Base-by-base conservation (phyloP, 495 filamentous ascomycete species). In the Penicillium canescens region DNA sequence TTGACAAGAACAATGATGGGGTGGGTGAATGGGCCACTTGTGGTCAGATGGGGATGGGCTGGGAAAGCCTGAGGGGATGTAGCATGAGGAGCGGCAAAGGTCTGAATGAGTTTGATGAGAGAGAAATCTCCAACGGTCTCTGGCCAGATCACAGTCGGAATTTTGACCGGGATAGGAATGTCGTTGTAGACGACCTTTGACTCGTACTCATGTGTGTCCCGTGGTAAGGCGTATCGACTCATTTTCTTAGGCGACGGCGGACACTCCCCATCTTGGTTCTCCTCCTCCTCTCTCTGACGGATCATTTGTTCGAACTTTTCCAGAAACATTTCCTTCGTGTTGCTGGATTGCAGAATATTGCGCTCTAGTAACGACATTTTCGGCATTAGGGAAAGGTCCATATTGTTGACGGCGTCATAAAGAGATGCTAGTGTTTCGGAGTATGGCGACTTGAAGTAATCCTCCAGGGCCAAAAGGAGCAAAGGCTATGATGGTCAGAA, bases 91-190 rank as follows among this genome's bases (percentile, higher is more conserved):
- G 83, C 82, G 13, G 91, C 87, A 62, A 97, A 99, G 34, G 86
- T 95, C 57, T 96, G 90, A 57, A 99, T 95, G 8, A 99, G 84
- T 67, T 97, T 97, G 72, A 99, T 89, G 38, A 99, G 78, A 34
- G 91, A 96, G 67, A 99, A 99, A 69, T 98, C 93, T 48, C 95
- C 95, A 11, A 99, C 94, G 0, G 91, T 96, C 68, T 99, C 94
- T 4, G 92, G 91, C 76, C 90, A 92, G 45, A 94, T 83, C 5
- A 92, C 92, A 11, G 90, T 90, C 0, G 94, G 94, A 10, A 99
- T 84, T 70, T 97, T 97, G 73, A 99, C 90, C 1, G 94, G 94
- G 24, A 99, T 90, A 1, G 94, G 92, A 45, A 97, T 93, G 55
- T 90, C 88, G 69, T 96, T 89, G 71, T 98, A 99, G 60, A 92